phyloP scores from a whole-genome alignment of 768 basidiomycete species.

The Collybia sordida region DNA sequence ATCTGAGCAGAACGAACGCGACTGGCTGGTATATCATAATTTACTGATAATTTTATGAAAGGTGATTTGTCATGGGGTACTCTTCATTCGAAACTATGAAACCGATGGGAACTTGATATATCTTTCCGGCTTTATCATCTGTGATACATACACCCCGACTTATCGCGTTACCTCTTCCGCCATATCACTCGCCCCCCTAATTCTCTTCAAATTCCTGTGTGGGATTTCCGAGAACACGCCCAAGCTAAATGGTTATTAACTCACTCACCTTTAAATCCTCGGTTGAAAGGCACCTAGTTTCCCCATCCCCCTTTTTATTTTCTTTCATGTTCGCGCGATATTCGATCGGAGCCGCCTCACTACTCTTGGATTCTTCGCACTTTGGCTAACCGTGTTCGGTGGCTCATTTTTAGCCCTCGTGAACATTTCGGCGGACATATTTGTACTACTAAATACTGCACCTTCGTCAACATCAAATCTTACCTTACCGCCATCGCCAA shows the following conservation, averaged over 20 bases:
- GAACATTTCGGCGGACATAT: neutral
- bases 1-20: too few species aligned
- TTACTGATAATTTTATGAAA: too few species aligned
- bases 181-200: neutral
- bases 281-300: too few species aligned
- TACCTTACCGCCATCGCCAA: neutral
- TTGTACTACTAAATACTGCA: neutral
- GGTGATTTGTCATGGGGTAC: too few species aligned
- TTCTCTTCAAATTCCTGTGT: too few species aligned
- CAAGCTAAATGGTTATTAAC: neutral
- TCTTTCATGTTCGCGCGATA: conserved; percentile 1
- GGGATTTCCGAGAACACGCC: neutral
- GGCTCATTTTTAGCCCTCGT: neutral
- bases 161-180: too few species aligned
- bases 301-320: neutral
- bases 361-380: neutral
- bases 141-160: too few species aligned
- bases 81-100: too few species aligned
- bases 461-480: neutral
- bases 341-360: neutral
- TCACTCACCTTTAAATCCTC: too few species aligned
- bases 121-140: too few species aligned
- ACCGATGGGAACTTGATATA: too few species aligned
- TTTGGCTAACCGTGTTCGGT: neutral
- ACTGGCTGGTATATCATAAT: too few species aligned